Evolutionary conservation across 23 red algal species (phyloP), one percentile per base, ranked within the genome.

Genomic region (Gracilaria gracilis): DNA sequence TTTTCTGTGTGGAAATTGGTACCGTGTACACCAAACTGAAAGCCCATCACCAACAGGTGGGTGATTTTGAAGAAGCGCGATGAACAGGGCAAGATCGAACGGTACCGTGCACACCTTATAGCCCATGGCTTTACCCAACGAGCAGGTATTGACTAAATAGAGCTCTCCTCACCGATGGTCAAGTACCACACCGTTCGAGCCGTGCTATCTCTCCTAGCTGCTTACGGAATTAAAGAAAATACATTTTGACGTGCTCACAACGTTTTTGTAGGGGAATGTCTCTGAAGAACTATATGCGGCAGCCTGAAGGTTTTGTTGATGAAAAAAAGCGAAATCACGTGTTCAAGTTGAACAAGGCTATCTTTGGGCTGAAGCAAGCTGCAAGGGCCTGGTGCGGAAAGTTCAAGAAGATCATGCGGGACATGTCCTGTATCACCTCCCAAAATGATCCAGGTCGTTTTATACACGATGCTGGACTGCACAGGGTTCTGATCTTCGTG

Each of bases 221-320:
- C n/a, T 9, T 23, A 67, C 19, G 54, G 79, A 51, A 38, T n/a
- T 89, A 12, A 24, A 58, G 20, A 7, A 21, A 4, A 25, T 49
- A 24, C 28, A 80, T 19, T 36, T 84, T 54, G 89, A 93, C 49
- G 66, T 83, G 7, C 38, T 46, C 23, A 48, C 66, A 9, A 78
- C 89, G 1, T 93, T 82, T 55, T 49, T 93, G 25, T 61, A 93
- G 27, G 89, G 72, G 2, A 53, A 77, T 27, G 28, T 93, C 11
- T 40, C 72, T 42, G 49, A 93, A 39, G n/a, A 32, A 1, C 5
- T 83, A 93, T 49, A 93, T 93, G 55, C 36, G 7, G 6, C 42
- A 46, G 11, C 5, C 42, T 46, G 42, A 46, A 46, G 42, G 42
- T 46, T 46, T 46, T 7, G 11, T 46, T 7, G 42, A 46, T 46